Evolutionary conservation across 441 rosid genomes (phyloP).

Genomic region (Aleurites moluccanus): DNA sequence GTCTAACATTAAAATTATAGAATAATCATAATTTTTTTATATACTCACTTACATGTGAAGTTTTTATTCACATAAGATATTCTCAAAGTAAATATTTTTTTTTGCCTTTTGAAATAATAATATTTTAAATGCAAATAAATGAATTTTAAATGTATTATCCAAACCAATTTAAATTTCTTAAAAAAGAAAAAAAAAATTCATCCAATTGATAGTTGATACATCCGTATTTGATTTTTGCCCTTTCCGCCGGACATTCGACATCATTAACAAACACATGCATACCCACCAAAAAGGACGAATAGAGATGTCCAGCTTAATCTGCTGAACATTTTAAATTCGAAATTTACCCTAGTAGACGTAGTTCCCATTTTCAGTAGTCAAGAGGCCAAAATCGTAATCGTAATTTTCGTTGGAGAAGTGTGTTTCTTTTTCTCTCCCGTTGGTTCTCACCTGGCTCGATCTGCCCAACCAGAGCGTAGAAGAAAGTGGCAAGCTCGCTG

Average conservation of each 20-base stretch:
- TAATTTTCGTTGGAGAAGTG: slow-evolving; percentile 17
- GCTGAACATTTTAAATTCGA: background rate
- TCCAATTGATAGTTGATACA: too few species aligned
- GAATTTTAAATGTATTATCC: too few species aligned
- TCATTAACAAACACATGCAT: background rate
- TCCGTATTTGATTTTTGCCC: background rate
- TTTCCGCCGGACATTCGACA: background rate
- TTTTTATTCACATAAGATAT: too few species aligned
- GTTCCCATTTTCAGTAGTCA: too few species aligned
- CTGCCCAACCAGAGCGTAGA: slow-evolving; percentile 29
- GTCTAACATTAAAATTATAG: too few species aligned
- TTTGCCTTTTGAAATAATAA: too few species aligned
- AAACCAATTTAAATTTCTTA: too few species aligned
- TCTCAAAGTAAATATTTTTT: too few species aligned
- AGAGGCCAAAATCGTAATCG: slow-evolving; percentile 22
- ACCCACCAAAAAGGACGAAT: background rate
- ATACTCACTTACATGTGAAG: too few species aligned
- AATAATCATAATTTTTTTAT: too few species aligned
- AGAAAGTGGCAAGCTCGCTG: slow-evolving; percentile 6
- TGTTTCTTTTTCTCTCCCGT: background rate
- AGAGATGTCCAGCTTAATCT: slow-evolving; percentile 8
- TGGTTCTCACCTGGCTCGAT: slow-evolving; percentile 28
- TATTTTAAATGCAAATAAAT: too few species aligned
- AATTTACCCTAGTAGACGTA: background rate
- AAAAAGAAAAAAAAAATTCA: too few species aligned